Percentiles rank a stretch among this genome's conserved stretches.
phyloP scores from a whole-genome alignment of 495 filamentous ascomycete species.

The Xylaria nigripes region DNA sequence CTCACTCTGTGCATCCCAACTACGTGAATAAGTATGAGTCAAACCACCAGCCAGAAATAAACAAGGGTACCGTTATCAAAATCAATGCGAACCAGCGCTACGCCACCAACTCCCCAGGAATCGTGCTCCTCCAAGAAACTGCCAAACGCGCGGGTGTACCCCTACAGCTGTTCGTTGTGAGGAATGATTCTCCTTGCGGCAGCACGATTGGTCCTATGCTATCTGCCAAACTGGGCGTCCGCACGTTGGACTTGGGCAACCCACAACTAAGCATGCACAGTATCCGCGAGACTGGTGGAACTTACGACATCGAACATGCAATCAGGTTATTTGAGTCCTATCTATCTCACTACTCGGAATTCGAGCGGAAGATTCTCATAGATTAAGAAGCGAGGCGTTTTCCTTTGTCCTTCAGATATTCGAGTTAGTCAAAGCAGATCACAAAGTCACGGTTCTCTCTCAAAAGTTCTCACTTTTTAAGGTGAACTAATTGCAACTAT shows the following conservation, averaged over 20 bases:
- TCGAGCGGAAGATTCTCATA: constrained; percentile 74
- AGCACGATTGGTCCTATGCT: constrained; percentile 97
- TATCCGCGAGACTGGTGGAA: constrained; percentile 85
- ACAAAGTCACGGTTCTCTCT: not conserved
- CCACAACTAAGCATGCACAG: constrained; percentile 97
- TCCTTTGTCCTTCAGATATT: not conserved
- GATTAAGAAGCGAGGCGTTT: constrained; percentile 39
- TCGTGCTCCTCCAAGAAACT: constrained; percentile 82
- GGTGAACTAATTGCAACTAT: too few relatives aligned
- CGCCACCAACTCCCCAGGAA: constrained; percentile 90
- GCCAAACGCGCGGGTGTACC: constrained; percentile 65
- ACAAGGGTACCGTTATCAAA: constrained; percentile 94
- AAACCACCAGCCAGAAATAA: constrained; percentile 87
- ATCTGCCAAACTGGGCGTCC: constrained; percentile 69
- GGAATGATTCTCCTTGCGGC: constrained; percentile 89
- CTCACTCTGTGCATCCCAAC: constrained; percentile 91
- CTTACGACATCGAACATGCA: constrained; percentile 79
- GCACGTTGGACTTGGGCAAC: constrained; percentile 90
- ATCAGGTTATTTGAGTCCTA: constrained; percentile 83
- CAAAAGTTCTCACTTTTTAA: not conserved
- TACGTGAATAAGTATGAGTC: constrained; percentile 85
- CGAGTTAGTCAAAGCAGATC: not conserved
- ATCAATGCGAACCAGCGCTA: constrained; percentile 96
- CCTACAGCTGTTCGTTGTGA: constrained; percentile 89
- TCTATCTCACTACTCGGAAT: constrained; percentile 68